These are phyloP conservation scores for Saccharum officinarum DNA, from an alignment of 176 grass and related monocot species.

Conservation along the genomic window DNA sequence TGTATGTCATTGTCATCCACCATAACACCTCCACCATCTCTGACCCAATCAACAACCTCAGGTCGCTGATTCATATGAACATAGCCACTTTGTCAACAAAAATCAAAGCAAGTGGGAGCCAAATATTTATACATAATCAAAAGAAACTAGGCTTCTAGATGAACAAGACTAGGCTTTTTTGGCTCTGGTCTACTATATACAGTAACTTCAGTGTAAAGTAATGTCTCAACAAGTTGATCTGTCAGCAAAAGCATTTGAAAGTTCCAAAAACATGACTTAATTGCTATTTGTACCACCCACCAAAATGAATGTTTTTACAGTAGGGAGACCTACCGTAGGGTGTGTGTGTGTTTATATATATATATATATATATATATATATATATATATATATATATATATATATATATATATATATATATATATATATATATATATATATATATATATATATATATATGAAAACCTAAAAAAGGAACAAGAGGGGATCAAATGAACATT, in stretches of 20 bases:
- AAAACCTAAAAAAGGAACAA: background rate
- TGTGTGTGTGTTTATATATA: background rate
- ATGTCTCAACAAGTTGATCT: conserved; percentile 27
- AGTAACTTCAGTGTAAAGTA: conserved; percentile 26
- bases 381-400: no score
- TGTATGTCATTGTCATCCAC: conserved; percentile 54
- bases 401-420: no score
- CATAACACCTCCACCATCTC: conserved; percentile 64
- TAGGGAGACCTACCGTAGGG: background rate
- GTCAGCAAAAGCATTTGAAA: background rate
- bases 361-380: no score
- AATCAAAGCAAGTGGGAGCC: conserved; percentile 17
- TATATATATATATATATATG: no score
- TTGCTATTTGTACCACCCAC: background rate
- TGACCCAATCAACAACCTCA: conserved; percentile 84
- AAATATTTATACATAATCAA: conserved; percentile 8
- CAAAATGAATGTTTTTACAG: background rate
- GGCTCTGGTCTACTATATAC: background rate
- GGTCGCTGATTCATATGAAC: conserved; percentile 69
- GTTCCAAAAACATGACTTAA: conserved; percentile 9
- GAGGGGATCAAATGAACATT: conserved; percentile 5
- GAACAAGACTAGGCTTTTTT: background rate
- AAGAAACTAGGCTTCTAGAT: conserved; percentile 1
- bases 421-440: no score
- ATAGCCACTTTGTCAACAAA: conserved; percentile 30